Evolutionary conservation across 768 basidiomycete genomes (phyloP).

Genomic region (Lepiota brunneoincarnata): DNA sequence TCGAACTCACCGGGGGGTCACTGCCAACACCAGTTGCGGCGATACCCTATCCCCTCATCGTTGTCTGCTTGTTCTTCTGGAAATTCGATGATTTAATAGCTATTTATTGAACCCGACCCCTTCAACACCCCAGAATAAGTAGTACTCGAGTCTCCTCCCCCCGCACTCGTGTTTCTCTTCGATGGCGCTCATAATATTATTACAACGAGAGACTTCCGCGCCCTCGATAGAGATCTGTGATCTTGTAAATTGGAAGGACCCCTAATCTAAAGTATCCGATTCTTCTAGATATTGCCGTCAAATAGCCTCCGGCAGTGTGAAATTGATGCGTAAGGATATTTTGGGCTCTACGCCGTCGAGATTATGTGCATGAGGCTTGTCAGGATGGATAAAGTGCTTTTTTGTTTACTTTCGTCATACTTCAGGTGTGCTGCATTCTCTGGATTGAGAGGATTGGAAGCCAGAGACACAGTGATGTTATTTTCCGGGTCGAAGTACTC

Average conservation of each 20-base stretch:
- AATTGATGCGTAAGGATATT: too few relatives aligned
- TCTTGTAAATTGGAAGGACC: neutral
- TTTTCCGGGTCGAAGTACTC: neutral
- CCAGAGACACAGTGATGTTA: neutral
- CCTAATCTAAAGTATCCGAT: constrained; percentile 2
- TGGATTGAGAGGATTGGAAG: neutral
- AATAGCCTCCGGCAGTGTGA: too few relatives aligned
- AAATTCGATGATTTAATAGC: constrained; percentile 3
- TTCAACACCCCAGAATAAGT: neutral
- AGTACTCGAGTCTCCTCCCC: neutral
- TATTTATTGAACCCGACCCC: neutral
- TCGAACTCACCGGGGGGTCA: neutral
- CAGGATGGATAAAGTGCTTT: neutral
- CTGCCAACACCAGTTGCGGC: neutral
- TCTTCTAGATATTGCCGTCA: neutral
- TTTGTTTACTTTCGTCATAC: neutral
- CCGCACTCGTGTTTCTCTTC: neutral
- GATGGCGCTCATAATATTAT: neutral
- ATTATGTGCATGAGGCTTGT: too few relatives aligned
- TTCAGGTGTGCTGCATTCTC: neutral
- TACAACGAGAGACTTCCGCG: neutral
- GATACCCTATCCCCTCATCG: neutral
- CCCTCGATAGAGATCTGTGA: neutral
- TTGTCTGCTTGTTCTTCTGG: neutral
- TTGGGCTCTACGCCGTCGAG: too few relatives aligned